Base-by-base conservation (phyloP, 257 asterid genomes). In the Salvia splendens region DNA sequence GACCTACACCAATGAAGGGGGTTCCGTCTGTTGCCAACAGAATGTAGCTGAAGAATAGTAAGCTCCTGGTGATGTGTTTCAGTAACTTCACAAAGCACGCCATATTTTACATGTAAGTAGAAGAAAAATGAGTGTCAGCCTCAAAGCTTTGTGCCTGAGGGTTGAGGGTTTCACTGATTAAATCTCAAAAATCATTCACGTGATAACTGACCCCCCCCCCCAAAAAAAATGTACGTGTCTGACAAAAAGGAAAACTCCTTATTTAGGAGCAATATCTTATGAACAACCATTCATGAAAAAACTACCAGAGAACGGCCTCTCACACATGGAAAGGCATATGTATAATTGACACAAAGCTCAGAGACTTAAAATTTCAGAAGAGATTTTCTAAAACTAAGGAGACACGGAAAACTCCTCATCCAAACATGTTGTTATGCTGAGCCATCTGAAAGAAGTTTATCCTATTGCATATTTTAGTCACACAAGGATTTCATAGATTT, bases 1-100 rank as follows among this genome's bases (percentile, higher is more conserved):
- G 57, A 66, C 59, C 49, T 57, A 70, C 68, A 58, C 59, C 35
- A 56, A 16, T 35, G 12, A 45, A 32, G 64, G 38, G 50, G 8
- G 54, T 16, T 43, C 11, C 8, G 43, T 46, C 30, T 17, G 41
- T 51, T 61, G 51, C 42, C 16, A 64, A 45, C 17, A 24, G 12
- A 4, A 63, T 14, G 28, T 52, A 55, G 61, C 52, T 46, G 54
- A 36, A 55, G 52, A 61, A 49, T 20, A 55, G 64, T 28, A 24
- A 33, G 17, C 53, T 51, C 52, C 24, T 71, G 40, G 63, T 16
- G 48, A 70, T 41, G 33, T 42, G 42, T 32, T 35, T 43, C 52
- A 36, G 53, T 32, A 40, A 52, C 49, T 51, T 70, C 69, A 70
- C 32, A 38, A 2, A 59, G 35, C 61, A 56, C 20, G 41, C 51